Evolutionary conservation across 2,329 filamentous ascomycete species (phyloP), one percentile per base, ranked within the genome.

Genomic region (Aspergillaceae sp.): DNA sequence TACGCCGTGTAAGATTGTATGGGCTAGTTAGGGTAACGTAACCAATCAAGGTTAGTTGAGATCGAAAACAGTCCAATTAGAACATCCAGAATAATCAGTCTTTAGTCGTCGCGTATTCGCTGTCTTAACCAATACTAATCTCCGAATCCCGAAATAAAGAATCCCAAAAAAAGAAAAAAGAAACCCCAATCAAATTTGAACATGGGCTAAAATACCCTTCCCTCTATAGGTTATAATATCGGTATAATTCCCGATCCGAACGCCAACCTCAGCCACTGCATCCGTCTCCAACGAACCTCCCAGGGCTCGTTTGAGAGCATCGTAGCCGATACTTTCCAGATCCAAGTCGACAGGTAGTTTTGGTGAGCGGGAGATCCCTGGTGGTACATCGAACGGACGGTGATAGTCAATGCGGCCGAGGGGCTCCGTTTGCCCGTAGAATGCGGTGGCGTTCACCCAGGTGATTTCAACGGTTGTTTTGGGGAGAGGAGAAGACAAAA

Each of bases 341-440:
- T 80, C 82, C 84, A 90, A 91, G 36, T 84, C 75, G 1, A 97
- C 91, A 0, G 91, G 90, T 37, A 98, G 63, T 47, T 77, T 78
- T 1, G 91, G 91, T 0, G 85, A 87, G 46, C 78, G 69, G 2
- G 83, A 86, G 1, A 78, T 63, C 0, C 89, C 87, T 0, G 90
- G 88, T 0, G 84, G 83, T 1, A 89, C 84, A 2, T 80, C 77
- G 58, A 97, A 91, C 0, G 86, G 80, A 10, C 80, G 62, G 35
- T 83, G 75, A 61, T 92, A 87, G 27, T 84, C 55, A 48, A 97
- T 96, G 28, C 74, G 78, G 1, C 90, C 92, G 0, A 94, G 75
- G 1, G 82, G 77, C 44, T 91, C 81, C 6, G 82, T 86, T 50
- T 86, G 79, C 52, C 94, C 88, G 65, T 94, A 94, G 50, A 82